Conservation (phyloP, 768 basidiomycete species). For the Dentipellis sp. region DNA sequence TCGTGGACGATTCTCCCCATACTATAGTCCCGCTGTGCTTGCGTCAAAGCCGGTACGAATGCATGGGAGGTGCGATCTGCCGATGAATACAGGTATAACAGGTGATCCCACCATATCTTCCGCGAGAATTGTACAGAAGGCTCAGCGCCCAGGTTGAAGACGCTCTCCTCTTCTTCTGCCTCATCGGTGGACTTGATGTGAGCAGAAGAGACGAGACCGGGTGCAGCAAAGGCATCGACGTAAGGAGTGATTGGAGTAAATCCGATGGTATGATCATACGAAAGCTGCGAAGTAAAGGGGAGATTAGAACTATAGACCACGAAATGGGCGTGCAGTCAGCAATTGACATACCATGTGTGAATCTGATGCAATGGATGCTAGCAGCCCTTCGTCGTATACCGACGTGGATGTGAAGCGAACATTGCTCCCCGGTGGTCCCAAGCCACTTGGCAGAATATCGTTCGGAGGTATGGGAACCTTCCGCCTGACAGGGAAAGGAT, state of each 20-base stretch:
- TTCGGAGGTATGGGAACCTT: too few relatives aligned
- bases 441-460: too few relatives aligned
- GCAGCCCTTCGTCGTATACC: neutral
- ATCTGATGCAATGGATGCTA: neutral
- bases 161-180: constrained; percentile 5
- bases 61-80: neutral
- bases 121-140: constrained; percentile 62
- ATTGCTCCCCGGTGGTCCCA: neutral
- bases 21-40: constrained; percentile 37
- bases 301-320: neutral
- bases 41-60: constrained; percentile 19
- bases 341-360: neutral
- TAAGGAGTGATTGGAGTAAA: neutral
- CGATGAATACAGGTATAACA: constrained; percentile 43
- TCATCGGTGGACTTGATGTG: neutral
- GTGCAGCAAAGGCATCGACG: neutral
- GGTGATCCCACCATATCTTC: constrained; percentile 74
- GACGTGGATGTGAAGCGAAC: neutral
- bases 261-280: neutral
- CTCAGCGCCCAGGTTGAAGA: constrained; percentile 24
- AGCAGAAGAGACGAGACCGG: neutral
- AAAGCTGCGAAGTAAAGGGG: neutral
- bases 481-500: too few relatives aligned
- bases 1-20: constrained; percentile 40
- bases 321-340: neutral